A percentile compares a stretch with the other conserved stretches of the same genome.
These are phyloP conservation scores for Saccharomycopsis crataegensis DNA, from an alignment of 1,139 yeast species.

Conservation along the genomic window DNA sequence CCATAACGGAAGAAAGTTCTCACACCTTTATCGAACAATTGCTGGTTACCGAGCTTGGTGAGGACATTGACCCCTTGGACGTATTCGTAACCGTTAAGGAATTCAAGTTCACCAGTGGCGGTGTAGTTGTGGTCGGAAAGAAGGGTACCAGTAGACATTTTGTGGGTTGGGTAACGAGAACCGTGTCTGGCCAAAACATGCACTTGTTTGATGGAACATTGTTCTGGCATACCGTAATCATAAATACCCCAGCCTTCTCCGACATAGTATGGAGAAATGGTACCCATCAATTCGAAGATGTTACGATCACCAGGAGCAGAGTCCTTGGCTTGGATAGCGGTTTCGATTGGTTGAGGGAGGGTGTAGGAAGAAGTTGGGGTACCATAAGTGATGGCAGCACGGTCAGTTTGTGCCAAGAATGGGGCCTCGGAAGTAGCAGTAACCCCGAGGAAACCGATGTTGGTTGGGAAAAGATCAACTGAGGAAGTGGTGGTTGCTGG, in stretches of 20 bases:
- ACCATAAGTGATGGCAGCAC: slow-evolving; percentile 19
- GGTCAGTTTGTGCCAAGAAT: slow-evolving; percentile 21
- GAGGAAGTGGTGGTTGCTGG: no score
- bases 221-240: slow-evolving; percentile 32
- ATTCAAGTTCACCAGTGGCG: slow-evolving; percentile 20
- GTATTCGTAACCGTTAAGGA: slow-evolving; percentile 20
- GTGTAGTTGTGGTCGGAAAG: slow-evolving; percentile 23
- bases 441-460: slow-evolving; percentile 18
- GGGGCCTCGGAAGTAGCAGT: slow-evolving; percentile 21
- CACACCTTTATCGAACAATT: slow-evolving; percentile 22
- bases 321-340: slow-evolving; percentile 18
- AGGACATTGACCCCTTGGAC: slow-evolving; percentile 17
- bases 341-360: slow-evolving; percentile 21
- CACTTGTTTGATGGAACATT: slow-evolving; percentile 39
- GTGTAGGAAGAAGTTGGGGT: slow-evolving; percentile 19
- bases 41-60: slow-evolving; percentile 22
- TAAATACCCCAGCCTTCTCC: slow-evolving; percentile 41
- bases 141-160: neutral
- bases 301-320: slow-evolving; percentile 23
- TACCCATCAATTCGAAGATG: slow-evolving; percentile 37
- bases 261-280: slow-evolving; percentile 41
- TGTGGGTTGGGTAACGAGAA: slow-evolving; percentile 37
- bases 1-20: slow-evolving; percentile 21
- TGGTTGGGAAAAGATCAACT: slow-evolving; percentile 10
- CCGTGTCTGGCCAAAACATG: slow-evolving; percentile 44